Evolutionary conservation across 768 basidiomycete genomes (phyloP).

Genomic region (Lepiota brunneoincarnata): DNA sequence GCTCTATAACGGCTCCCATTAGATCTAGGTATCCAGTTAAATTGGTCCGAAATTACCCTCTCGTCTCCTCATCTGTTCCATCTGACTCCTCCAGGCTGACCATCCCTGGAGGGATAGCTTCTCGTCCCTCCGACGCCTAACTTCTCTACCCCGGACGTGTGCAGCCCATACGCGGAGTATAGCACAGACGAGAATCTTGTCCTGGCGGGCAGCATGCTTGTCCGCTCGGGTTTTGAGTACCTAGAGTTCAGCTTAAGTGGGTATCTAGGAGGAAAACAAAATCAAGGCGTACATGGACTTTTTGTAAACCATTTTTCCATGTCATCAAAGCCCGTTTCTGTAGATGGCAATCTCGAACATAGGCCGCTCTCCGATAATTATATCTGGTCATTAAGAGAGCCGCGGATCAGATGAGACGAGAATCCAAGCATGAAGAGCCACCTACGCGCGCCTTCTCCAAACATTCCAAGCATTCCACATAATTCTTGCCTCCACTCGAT

Average conservation of each 20-base stretch:
- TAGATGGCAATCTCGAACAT: slow-evolving; percentile 8
- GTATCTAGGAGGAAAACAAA: background rate
- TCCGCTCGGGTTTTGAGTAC: slow-evolving; percentile 50
- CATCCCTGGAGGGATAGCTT: slow-evolving; percentile 16
- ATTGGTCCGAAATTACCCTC: slow-evolving; percentile 15
- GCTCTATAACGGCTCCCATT: slow-evolving; percentile 12
- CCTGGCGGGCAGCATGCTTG: slow-evolving; percentile 37
- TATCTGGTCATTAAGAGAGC: slow-evolving; percentile 7
- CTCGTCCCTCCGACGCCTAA: slow-evolving; percentile 19
- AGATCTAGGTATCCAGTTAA: background rate
- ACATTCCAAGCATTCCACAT: slow-evolving; percentile 42
- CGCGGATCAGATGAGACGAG: background rate
- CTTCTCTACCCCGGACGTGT: slow-evolving; percentile 22
- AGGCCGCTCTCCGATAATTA: slow-evolving; percentile 3
- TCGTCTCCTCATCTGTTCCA: slow-evolving; percentile 16
- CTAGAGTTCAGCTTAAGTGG: slow-evolving; percentile 29
- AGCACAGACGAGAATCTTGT: slow-evolving; percentile 22
- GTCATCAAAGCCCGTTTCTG: slow-evolving; percentile 7
- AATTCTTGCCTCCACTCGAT: slow-evolving; percentile 46
- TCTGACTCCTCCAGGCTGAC: slow-evolving; percentile 18
- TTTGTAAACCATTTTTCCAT: slow-evolving; percentile 9
- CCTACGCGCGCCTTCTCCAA: slow-evolving; percentile 63
- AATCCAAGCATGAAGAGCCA: background rate
- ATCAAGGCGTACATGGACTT: slow-evolving; percentile 19
- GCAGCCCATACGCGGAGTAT: slow-evolving; percentile 27